A percentile compares a stretch with the other conserved stretches of the same genome.
phyloP scores from a whole-genome alignment of 2,329 filamentous ascomycete genomes.

The Chaetomium sp. region DNA sequence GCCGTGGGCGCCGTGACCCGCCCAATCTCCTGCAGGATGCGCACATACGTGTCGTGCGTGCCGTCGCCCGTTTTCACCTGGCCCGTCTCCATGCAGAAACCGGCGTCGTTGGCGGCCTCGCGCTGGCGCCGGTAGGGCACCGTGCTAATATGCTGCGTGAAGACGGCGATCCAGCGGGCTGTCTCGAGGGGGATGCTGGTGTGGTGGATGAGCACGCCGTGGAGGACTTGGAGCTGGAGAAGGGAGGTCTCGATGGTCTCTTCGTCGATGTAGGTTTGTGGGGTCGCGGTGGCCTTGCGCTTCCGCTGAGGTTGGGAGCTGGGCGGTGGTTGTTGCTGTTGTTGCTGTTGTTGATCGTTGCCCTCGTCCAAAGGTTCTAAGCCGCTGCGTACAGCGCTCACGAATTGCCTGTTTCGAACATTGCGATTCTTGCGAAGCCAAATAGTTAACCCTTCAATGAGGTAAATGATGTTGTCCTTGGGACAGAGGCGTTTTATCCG shows the following conservation, averaged over 20 bases:
- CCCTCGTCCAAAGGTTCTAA: constrained; percentile 27
- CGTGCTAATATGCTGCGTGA: constrained; percentile 73
- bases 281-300: constrained; percentile 30
- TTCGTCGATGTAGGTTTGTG: constrained; percentile 53
- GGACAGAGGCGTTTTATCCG: constrained; percentile 49
- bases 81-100: constrained; percentile 73
- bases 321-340: not conserved
- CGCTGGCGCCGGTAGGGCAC: constrained; percentile 60
- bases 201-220: constrained; percentile 64
- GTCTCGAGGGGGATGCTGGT: constrained; percentile 55
- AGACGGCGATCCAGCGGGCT: constrained; percentile 64
- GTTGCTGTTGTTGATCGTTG: constrained; percentile 15
- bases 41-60: constrained; percentile 59
- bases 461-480: constrained; percentile 53
- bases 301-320: constrained; percentile 14
- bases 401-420: constrained; percentile 60
- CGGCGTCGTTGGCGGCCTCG: constrained; percentile 42
- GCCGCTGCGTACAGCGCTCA: constrained; percentile 52
- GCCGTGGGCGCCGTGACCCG: constrained; percentile 68
- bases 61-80: constrained; percentile 67
- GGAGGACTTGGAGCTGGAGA: constrained; percentile 60
- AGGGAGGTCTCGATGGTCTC: constrained; percentile 65
- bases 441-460: constrained; percentile 61
- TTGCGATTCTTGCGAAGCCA: constrained; percentile 66
- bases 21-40: constrained; percentile 69